phyloP scores from a whole-genome alignment of 2,329 filamentous ascomycete species.

The Nemania sp. region DNA sequence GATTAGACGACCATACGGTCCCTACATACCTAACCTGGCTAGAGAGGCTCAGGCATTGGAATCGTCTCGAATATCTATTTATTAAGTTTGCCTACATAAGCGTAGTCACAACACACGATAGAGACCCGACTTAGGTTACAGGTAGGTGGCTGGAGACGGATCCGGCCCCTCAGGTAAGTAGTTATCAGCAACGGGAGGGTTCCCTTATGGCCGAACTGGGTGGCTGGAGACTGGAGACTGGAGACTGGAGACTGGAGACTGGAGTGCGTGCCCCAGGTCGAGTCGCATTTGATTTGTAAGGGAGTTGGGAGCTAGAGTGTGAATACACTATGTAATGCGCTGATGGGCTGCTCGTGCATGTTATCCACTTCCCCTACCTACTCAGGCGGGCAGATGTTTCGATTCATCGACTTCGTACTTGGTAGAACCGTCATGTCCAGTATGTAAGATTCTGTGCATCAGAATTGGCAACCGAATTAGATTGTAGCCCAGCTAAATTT shows the following conservation, averaged over 20 bases:
- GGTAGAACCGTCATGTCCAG: too few species aligned
- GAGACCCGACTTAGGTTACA: background rate
- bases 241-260: background rate
- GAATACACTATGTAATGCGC: background rate
- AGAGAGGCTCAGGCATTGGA: background rate
- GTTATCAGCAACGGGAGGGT: too few species aligned
- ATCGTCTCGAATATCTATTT: background rate
- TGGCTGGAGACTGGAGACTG: constrained; percentile 10
- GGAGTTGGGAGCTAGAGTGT: background rate
- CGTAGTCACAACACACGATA: background rate
- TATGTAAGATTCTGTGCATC: too few species aligned
- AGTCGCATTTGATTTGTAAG: constrained; percentile 29
- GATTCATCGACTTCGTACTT: too few species aligned
- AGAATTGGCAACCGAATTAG: too few species aligned
- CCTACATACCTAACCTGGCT: background rate
- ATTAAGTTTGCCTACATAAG: background rate
- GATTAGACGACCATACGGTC: too few species aligned
- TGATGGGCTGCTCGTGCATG: background rate
- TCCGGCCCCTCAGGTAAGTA: too few species aligned
- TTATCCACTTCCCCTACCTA: too few species aligned
- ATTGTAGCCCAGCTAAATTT: background rate
- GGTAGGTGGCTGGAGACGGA: constrained; percentile 18
- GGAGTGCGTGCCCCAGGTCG: background rate
- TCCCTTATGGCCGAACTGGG: background rate
- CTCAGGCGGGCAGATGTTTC: too few species aligned